A percentile compares a stretch with the other conserved stretches of the same genome.
Evolutionary conservation across 169 alveolate genomes (phyloP).

Genomic region (Babesia sp.): DNA sequence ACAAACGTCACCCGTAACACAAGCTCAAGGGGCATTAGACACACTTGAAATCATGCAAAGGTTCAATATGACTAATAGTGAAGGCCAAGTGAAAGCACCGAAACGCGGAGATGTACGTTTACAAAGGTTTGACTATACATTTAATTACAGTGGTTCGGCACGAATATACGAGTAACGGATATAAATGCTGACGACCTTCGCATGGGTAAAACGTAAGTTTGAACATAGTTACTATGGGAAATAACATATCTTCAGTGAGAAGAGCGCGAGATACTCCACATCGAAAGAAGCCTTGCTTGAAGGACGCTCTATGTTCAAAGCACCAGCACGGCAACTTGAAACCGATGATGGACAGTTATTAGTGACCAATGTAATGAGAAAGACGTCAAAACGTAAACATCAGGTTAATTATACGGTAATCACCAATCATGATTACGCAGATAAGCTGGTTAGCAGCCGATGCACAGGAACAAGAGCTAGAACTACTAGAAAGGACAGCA

Average conservation of each 20-base stretch:
- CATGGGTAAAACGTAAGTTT: constrained; percentile 25
- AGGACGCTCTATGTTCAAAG: constrained; percentile 28
- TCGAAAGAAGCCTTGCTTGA: constrained; percentile 43
- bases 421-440: constrained; percentile 12
- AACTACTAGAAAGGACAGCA: constrained; percentile 76
- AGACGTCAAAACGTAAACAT: constrained; percentile 59
- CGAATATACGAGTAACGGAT: constrained; percentile 34
- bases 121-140: background rate
- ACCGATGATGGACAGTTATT: constrained; percentile 61
- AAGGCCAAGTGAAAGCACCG: constrained; percentile 15
- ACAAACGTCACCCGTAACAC: too few relatives aligned
- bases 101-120: constrained; percentile 30
- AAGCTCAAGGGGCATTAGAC: constrained; percentile 2
- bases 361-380: constrained; percentile 44
- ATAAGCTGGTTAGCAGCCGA: constrained; percentile 85
- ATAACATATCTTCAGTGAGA: constrained; percentile 28
- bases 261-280: constrained; percentile 16
- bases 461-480: constrained; percentile 82
- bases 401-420: constrained; percentile 21
- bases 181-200: constrained; percentile 59
- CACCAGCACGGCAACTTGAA: constrained; percentile 34
- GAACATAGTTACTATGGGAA: background rate
- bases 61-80: constrained; percentile 28
- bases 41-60: constrained; percentile 34
- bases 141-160: constrained; percentile 45